These are phyloP conservation scores for Candida xyloterini DNA, from an alignment of 805 yeast genomes.

Conservation along the genomic window DNA sequence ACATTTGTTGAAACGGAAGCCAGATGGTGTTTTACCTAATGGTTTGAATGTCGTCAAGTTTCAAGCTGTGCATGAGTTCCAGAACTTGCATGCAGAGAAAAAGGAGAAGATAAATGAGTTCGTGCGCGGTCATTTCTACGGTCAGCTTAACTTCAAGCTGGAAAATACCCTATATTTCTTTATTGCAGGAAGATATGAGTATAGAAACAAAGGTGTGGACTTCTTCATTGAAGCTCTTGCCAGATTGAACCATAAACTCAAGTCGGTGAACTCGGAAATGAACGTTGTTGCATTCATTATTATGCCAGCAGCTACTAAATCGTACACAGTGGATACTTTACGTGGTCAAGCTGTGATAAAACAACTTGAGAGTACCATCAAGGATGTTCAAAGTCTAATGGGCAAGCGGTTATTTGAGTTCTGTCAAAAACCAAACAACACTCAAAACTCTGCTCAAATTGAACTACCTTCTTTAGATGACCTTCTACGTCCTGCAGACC, in stretches of 20 bases:
- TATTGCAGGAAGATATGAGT: slow-evolving; percentile 97
- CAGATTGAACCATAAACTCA: slow-evolving; percentile 81
- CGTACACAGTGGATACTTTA: slow-evolving; percentile 93
- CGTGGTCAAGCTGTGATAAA: slow-evolving; percentile 95
- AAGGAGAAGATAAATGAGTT: slow-evolving; percentile 93
- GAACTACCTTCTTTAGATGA: slow-evolving; percentile 74
- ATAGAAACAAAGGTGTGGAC: slow-evolving; percentile 94
- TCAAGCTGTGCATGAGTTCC: slow-evolving; percentile 97
- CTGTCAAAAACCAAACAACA: slow-evolving; percentile 53
- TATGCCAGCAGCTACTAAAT: slow-evolving; percentile 95
- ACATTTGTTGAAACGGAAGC: slow-evolving; percentile 88
- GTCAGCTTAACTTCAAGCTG: slow-evolving; percentile 90
- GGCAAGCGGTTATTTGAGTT: slow-evolving; percentile 88
- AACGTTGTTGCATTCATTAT: slow-evolving; percentile 96
- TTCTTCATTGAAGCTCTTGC: slow-evolving; percentile 92
- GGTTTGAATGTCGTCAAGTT: slow-evolving; percentile 94
- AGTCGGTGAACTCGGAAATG: slow-evolving; percentile 76
- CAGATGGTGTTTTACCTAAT: slow-evolving; percentile 96
- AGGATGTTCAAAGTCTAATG: slow-evolving; percentile 80
- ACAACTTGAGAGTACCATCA: slow-evolving; percentile 84
- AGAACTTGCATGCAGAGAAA: slow-evolving; percentile 87
- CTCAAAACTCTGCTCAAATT: slow-evolving; percentile 38
- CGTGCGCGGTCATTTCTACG: slow-evolving; percentile 95
- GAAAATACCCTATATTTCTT: slow-evolving; percentile 93
- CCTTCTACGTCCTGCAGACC: slow-evolving; percentile 79